These are phyloP conservation scores for Leishmania guyanensis DNA, from an alignment of 208 protist species.

Conservation along the genomic window DNA sequence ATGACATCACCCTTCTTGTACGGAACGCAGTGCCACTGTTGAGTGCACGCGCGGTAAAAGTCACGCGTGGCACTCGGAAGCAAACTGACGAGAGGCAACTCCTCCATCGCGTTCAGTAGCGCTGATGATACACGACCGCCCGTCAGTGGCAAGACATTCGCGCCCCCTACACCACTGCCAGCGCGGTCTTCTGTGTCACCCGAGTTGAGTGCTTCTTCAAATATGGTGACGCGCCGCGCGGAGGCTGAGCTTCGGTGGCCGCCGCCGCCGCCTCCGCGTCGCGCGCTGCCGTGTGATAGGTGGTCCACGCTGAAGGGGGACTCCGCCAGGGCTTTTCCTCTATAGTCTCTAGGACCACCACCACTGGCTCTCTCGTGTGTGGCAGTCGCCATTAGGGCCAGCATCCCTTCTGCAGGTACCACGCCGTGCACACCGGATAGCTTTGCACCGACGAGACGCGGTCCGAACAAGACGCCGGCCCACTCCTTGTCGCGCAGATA, in stretches of 20 bases:
- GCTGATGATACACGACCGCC: slow-evolving; percentile 40
- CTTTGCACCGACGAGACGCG: slow-evolving; percentile 21
- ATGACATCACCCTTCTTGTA: slow-evolving; percentile 56
- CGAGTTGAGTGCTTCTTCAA: slow-evolving; percentile 21
- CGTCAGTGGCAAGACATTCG: not conserved
- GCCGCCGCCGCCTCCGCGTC: not conserved
- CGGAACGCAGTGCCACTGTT: slow-evolving; percentile 48
- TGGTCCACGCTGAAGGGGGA: not conserved
- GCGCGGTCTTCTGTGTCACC: slow-evolving; percentile 1
- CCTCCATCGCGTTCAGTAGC: slow-evolving; percentile 46
- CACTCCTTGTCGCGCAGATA: slow-evolving; percentile 50
- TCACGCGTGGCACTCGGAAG: slow-evolving; percentile 31
- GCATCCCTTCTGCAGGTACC: slow-evolving; percentile 22
- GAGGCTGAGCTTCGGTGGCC: not conserved
- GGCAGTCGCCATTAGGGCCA: slow-evolving; percentile 20
- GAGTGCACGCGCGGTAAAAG: slow-evolving; percentile 33
- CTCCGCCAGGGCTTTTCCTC: not conserved
- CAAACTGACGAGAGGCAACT: slow-evolving; percentile 52
- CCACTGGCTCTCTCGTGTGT: not conserved
- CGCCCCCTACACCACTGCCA: not conserved
- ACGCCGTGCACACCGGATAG: slow-evolving; percentile 34
- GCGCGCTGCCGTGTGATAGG: not conserved
- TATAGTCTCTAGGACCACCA: not conserved
- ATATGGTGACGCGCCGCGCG: slow-evolving; percentile 47
- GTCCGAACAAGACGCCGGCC: slow-evolving; percentile 49